phyloP scores from a whole-genome alignment of 345 rosid genomes.

The Adansonia digitata region DNA sequence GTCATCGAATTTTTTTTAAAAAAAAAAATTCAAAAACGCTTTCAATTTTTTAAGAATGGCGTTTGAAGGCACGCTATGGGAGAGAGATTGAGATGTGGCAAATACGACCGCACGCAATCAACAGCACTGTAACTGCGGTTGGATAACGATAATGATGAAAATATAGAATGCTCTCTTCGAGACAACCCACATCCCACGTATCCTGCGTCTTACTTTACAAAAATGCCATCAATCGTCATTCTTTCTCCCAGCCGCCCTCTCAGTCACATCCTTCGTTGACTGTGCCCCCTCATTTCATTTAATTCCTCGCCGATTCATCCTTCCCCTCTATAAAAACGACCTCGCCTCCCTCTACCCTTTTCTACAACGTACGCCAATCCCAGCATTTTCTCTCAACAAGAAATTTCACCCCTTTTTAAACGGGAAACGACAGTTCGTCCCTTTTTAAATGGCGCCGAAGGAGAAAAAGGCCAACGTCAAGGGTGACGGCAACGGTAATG shows the following conservation, averaged over 20 bases:
- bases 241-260: constrained; percentile 27
- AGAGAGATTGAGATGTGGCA: not conserved
- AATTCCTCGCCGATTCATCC: constrained; percentile 16
- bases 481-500: constrained; percentile 18
- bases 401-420: not conserved
- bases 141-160: constrained; percentile 21
- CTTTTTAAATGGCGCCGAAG: constrained; percentile 42
- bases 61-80: not conserved
- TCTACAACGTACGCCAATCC: not conserved
- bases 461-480: constrained; percentile 32
- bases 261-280: constrained; percentile 43
- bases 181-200: constrained; percentile 34
- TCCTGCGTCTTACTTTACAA: constrained; percentile 8
- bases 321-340: constrained; percentile 25
- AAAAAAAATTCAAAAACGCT: not conserved
- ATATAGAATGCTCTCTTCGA: not conserved
- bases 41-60: not conserved
- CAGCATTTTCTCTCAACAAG: not conserved
- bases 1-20: too few relatives aligned
- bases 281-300: not conserved
- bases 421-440: not conserved
- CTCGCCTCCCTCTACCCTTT: not conserved
- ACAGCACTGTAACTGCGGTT: constrained; percentile 23
- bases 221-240: not conserved
- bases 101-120: constrained; percentile 14